A percentile compares a stretch with the other conserved stretches of the same genome.
Conservation (phyloP, 495 filamentous ascomycete genomes). For the Talaromyces stipitatus region DNA sequence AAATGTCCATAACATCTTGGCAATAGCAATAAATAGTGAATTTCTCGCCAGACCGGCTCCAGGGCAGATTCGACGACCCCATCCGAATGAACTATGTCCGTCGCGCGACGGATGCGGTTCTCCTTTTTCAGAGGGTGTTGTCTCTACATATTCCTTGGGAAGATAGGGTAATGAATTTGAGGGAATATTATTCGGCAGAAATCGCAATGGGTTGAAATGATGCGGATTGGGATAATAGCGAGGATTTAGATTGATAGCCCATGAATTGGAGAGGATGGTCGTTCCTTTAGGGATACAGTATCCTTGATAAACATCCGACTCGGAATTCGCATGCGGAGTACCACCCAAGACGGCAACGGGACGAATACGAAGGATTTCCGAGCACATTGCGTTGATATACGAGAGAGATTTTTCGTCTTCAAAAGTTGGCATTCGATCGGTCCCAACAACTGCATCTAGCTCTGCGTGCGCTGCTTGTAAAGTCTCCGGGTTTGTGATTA, state of each 20-base stretch:
- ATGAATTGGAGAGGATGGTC: constrained; percentile 34
- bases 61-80: constrained; percentile 16
- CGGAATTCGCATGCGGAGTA: constrained; percentile 43
- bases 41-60: constrained; percentile 44
- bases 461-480: constrained; percentile 44
- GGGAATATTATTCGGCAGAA: constrained; percentile 17
- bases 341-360: constrained; percentile 31
- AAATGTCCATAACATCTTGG: constrained; percentile 47
- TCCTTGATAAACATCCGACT: constrained; percentile 44
- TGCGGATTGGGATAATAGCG: constrained; percentile 31
- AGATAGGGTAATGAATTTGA: constrained; percentile 7
- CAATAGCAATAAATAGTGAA: constrained; percentile 35
- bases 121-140: constrained; percentile 4
- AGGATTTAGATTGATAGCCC: constrained; percentile 37
- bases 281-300: constrained; percentile 39
- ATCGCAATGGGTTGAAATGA: constrained; percentile 35
- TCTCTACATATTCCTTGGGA: constrained; percentile 5
- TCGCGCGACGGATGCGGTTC: constrained; percentile 11
- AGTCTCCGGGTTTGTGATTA: constrained; percentile 34
- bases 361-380: constrained; percentile 28
- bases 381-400: constrained; percentile 26
- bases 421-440: constrained; percentile 10
- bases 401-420: constrained; percentile 16
- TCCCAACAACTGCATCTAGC: constrained; percentile 15
- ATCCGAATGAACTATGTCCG: constrained; percentile 17